Conservation (phyloP, 208 protist genomes). For the Porcisia deanei region DNA sequence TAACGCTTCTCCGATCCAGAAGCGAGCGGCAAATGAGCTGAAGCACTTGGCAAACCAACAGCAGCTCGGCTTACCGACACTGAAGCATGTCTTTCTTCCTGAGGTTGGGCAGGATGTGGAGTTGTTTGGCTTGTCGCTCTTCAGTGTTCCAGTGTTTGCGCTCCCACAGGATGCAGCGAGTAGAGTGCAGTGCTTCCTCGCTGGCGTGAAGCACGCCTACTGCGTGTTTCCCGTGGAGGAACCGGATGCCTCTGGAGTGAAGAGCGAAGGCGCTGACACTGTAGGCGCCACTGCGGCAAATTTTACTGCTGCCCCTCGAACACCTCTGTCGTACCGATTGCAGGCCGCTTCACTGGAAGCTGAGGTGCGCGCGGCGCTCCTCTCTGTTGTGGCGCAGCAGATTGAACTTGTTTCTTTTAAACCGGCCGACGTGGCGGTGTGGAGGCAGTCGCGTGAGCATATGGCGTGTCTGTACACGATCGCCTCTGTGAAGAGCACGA, state of each 20-base stretch:
- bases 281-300: not conserved
- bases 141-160: conserved; percentile 34
- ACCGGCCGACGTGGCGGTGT: conserved; percentile 36
- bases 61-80: conserved; percentile 63
- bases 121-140: conserved; percentile 60
- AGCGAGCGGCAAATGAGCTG: conserved; percentile 3
- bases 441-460: conserved; percentile 34
- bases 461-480: conserved; percentile 58
- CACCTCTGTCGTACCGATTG: conserved; percentile 16
- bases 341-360: conserved; percentile 16
- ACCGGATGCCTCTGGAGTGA: not conserved
- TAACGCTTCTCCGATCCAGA: no score
- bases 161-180: conserved; percentile 16
- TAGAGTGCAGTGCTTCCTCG: conserved; percentile 39
- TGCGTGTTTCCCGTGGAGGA: conserved; percentile 40
- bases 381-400: conserved; percentile 48
- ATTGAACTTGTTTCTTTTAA: conserved; percentile 50
- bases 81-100: conserved; percentile 52
- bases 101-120: conserved; percentile 50
- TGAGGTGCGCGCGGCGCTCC: conserved; percentile 46
- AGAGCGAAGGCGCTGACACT: not conserved
- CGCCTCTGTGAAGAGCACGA: conserved; percentile 42
- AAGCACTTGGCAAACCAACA: conserved; percentile 34
- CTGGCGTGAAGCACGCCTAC: conserved; percentile 48
- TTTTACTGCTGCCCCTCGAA: conserved; percentile 4